Evolutionary conservation across 495 filamentous ascomycete genomes (phyloP).

Genomic region (Tetracladium marchalianum): DNA sequence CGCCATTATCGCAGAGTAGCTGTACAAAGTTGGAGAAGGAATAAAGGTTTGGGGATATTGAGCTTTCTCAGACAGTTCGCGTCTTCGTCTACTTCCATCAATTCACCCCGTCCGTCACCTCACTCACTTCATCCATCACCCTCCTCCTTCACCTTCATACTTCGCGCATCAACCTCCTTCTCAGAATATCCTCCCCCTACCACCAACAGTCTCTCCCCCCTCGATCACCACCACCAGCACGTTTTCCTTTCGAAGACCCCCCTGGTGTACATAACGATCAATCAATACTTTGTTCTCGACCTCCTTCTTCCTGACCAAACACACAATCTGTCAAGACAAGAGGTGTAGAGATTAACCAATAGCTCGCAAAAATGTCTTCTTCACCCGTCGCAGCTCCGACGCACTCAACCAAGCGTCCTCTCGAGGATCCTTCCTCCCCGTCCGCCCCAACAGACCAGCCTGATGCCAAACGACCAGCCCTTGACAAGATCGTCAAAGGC

Average conservation of each 20-base stretch:
- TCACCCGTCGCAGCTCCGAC: constrained; percentile 39
- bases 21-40: too few species aligned
- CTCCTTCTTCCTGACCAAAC: constrained; percentile 24
- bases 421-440: constrained; percentile 93
- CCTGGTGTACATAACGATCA: constrained; percentile 81
- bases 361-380: constrained; percentile 40
- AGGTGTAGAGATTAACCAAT: constrained; percentile 24
- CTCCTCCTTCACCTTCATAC: constrained; percentile 13
- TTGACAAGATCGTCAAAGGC: constrained; percentile 77
- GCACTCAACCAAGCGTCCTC: constrained; percentile 73
- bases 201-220: constrained; percentile 21
- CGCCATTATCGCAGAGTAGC: too few species aligned
- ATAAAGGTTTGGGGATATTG: too few species aligned
- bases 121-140: constrained; percentile 14
- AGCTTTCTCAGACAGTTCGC: too few species aligned
- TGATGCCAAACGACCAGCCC: constrained; percentile 90
- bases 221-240: constrained; percentile 59
- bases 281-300: constrained; percentile 34
- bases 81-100: neutral
- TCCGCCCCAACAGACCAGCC: constrained; percentile 85
- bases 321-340: constrained; percentile 16
- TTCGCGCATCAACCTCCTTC: constrained; percentile 3
- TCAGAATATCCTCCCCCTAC: constrained; percentile 14
- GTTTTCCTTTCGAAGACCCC: constrained; percentile 76
- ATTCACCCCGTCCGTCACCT: neutral